Conservation (phyloP, 495 filamentous ascomycete genomes). For the Daldinia loculata region DNA sequence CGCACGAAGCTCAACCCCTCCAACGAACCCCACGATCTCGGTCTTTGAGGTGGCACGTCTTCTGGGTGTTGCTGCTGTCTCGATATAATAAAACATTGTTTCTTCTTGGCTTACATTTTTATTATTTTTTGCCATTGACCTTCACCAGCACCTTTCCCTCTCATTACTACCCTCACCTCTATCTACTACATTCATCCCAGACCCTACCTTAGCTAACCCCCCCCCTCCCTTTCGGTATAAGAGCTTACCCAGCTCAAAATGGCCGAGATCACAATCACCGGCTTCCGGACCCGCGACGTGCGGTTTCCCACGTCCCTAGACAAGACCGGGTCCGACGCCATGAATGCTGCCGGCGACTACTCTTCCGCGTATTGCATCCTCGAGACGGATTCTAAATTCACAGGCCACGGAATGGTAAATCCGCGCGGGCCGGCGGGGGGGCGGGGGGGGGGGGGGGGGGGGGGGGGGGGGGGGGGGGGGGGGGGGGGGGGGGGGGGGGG, state of each 20-base stretch:
- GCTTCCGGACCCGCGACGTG: slow-evolving; percentile 82
- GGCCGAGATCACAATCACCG: slow-evolving; percentile 79
- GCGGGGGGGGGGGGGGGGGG: too few species aligned
- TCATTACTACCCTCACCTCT: background rate
- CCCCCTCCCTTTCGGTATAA: background rate
- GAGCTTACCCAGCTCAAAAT: slow-evolving; percentile 40
- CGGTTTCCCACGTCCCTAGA: slow-evolving; percentile 94
- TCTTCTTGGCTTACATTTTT: background rate
- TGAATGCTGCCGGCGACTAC: slow-evolving; percentile 96
- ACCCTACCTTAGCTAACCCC: background rate
- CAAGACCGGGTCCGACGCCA: slow-evolving; percentile 95
- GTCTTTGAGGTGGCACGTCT: slow-evolving; percentile 12
- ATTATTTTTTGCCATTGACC: background rate
- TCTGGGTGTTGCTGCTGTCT: background rate
- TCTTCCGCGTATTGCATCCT: slow-evolving; percentile 93
- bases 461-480: too few species aligned
- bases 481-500: too few species aligned
- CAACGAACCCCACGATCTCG: slow-evolving; percentile 40
- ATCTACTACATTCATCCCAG: background rate
- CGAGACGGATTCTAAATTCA: slow-evolving; percentile 74
- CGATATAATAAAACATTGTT: slow-evolving; percentile 2
- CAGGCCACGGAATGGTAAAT: slow-evolving; percentile 87
- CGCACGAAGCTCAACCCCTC: slow-evolving; percentile 32
- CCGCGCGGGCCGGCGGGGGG: too few species aligned
- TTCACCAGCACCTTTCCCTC: background rate